phyloP scores from a whole-genome alignment of 306 rosid species.

The Biancaea sappan region DNA sequence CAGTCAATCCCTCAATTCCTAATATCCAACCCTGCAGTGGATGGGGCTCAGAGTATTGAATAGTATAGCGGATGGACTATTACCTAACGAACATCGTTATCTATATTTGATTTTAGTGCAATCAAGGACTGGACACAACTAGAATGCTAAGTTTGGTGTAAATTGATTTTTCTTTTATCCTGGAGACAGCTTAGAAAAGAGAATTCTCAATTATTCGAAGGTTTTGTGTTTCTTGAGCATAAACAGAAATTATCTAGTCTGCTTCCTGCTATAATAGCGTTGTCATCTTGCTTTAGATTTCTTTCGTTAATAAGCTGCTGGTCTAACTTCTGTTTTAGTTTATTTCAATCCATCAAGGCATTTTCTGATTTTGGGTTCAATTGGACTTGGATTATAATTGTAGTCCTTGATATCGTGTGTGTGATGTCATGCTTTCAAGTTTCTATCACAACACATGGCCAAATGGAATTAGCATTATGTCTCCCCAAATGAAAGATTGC shows the following conservation, averaged over 20 bases:
- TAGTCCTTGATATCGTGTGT: not conserved
- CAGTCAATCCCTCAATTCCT: not conserved
- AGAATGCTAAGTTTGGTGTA: conserved; percentile 6
- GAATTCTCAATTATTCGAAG: not conserved
- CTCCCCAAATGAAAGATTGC: not conserved
- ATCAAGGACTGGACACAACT: not conserved
- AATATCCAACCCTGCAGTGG: not conserved
- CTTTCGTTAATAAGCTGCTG: not conserved
- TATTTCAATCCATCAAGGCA: not conserved
- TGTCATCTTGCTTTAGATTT: not conserved
- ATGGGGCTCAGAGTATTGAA: no score
- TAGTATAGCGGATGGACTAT: not conserved
- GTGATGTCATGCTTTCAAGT: not conserved
- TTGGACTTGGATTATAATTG: conserved; percentile 1
- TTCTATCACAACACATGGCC: not conserved
- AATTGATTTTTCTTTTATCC: conserved; percentile 1
- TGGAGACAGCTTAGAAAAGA: not conserved
- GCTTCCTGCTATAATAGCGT: not conserved
- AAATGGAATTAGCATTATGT: not conserved
- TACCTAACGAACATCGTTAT: not conserved
- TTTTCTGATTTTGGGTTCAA: not conserved
- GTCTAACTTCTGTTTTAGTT: not conserved
- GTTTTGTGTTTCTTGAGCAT: not conserved
- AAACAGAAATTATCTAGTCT: not conserved
- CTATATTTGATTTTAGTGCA: not conserved